phyloP scores from a whole-genome alignment of 2,329 filamentous ascomycete species.

The Pyrenochaeta sp. region DNA sequence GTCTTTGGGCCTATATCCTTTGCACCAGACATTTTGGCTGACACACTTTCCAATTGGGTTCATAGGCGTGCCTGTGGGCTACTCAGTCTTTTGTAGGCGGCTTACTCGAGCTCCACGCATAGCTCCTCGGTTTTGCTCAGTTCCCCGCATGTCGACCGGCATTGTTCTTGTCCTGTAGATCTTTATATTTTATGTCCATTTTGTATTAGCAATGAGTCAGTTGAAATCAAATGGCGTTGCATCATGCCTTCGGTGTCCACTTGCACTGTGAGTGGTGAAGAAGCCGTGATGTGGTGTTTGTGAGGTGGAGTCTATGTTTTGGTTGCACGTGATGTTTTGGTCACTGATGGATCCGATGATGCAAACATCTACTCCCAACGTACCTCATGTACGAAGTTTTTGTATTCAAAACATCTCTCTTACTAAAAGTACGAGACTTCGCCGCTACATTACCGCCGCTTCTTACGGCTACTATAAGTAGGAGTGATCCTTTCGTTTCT shows the following conservation, averaged over 20 bases:
- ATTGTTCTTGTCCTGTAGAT: not conserved
- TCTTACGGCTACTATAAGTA: not conserved
- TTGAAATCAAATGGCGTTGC: not conserved
- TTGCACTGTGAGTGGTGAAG: not conserved
- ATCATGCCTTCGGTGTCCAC: not conserved
- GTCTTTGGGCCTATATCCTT: slow-evolving; percentile 14
- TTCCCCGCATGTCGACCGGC: slow-evolving; percentile 7
- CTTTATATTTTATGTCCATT: not conserved
- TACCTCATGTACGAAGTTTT: too few relatives aligned
- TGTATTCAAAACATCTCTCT: not conserved
- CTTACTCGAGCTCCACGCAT: slow-evolving; percentile 8
- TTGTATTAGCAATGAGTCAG: not conserved
- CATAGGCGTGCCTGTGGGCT: not conserved
- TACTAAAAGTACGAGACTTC: not conserved
- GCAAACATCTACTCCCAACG: not conserved
- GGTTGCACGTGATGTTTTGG: not conserved
- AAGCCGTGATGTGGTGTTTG: not conserved
- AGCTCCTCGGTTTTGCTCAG: slow-evolving; percentile 2
- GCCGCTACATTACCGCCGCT: not conserved
- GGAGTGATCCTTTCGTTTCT: not conserved
- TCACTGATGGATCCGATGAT: not conserved
- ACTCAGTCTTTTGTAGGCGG: not conserved
- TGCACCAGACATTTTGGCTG: slow-evolving; percentile 15
- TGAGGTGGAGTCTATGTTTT: not conserved
- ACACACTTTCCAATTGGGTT: not conserved